These are phyloP conservation scores for Globisporangium iwayamae DNA, from an alignment of 352 stramenopile genomes.

Conservation along the genomic window DNA sequence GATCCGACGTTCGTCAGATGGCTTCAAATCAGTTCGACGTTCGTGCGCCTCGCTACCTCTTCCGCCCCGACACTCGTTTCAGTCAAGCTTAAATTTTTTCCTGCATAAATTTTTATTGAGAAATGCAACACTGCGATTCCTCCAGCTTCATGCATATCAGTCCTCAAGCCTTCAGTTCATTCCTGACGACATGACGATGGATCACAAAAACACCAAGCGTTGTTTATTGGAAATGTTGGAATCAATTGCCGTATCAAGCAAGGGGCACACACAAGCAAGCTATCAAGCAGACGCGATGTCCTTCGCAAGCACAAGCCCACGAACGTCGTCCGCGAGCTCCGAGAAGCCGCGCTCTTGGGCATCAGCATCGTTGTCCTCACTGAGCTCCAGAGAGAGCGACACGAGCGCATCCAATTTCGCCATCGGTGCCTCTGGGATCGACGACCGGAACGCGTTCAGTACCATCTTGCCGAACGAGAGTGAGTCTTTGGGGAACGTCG, in stretches of 20 bases:
- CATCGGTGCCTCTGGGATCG: constrained; percentile 32
- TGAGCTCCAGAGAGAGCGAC: constrained; percentile 10
- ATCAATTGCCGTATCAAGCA: neutral
- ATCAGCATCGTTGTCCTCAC: neutral
- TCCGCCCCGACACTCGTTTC: neutral
- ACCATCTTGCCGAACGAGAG: constrained; percentile 35
- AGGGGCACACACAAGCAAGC: neutral
- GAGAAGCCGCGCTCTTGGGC: constrained; percentile 15
- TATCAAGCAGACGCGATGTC: constrained; percentile 27
- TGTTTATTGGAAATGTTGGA: neutral
- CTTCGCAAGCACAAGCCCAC: constrained; percentile 36
- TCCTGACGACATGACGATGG: neutral
- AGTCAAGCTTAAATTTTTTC: constrained; percentile 4
- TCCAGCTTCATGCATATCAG: constrained; percentile 1
- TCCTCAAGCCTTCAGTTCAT: neutral
- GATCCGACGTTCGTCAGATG: neutral
- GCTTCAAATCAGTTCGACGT: neutral
- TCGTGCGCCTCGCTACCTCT: neutral
- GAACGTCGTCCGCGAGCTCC: constrained; percentile 22
- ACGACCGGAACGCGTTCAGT: constrained; percentile 36
- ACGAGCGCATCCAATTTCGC: constrained; percentile 28
- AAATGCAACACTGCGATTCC: neutral
- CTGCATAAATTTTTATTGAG: constrained; percentile 16
- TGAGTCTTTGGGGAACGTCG: constrained; percentile 37
- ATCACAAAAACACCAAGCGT: no score